Base-by-base conservation (phyloP, 208 protist genomes). In the Endotrypanum monterogeii region DNA sequence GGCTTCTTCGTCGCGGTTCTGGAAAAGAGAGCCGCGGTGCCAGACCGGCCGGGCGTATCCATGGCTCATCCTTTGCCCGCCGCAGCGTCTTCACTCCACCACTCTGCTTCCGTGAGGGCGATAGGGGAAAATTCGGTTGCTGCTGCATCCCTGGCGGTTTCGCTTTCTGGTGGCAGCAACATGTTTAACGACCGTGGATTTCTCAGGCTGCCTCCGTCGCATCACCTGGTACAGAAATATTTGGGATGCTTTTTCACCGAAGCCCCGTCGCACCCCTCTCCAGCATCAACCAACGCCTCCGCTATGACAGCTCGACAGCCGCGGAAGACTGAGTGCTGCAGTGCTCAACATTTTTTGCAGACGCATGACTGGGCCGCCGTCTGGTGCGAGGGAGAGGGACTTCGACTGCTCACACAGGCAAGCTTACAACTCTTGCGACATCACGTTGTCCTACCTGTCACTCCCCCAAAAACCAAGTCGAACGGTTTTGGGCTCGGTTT, bases 1-100 rank as follows among this genome's bases (percentile, higher is more conserved):
- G 92, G 89, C 32, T 96, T 96, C 73, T 96, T 94, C 55, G 46
- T 94, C 46, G 89, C 86, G 4, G 73, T 91, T 23, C 67, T 96
- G 18, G 73, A 73, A 35, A 88, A 83, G 39, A 48, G 28, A 25
- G 51, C 67, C 0, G 35, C 30, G 9, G 32, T 58, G 35, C 67
- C 32, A 12, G 39, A 23, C 1, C 3, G 39, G 63, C 72, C 20
- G 20, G 67, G 23, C 32, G 25, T n/a, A 55, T 20, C 44, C 1
- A 20, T 30, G 60, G 44, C 35, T 9, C 60, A 20, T 5, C 7
- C 37, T 8, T 39, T 65, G 14, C 1, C n/a, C 5, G 44, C 44
- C 5, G 11, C 39, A 46, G 2, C 63, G 23, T n/a, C 18, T 20
- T 20, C 4, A 20, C 61, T 50, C 39, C n/a, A n/a, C 41, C 7